Evolutionary conservation across 495 filamentous ascomycete species (phyloP), one percentile per base, ranked within the genome.

Genomic region (Elaphomyces granulatus): DNA sequence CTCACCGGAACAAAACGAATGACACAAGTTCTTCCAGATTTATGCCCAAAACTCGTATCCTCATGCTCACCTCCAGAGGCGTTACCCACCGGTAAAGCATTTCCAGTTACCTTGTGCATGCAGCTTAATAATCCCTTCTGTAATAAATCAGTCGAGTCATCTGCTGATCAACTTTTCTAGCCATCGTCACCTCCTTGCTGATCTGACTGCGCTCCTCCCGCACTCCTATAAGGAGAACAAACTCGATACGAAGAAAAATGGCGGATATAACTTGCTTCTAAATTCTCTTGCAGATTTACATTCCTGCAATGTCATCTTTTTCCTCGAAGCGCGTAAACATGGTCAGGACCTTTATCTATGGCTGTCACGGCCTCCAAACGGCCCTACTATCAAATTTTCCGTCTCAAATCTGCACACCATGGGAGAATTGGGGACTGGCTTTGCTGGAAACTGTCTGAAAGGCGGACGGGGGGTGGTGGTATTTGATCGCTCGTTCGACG

Each of bases 251-350:
- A 95, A 96, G 60, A 86, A 92, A 51, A 61, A 64, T 3, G 55
- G 62, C 28, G 63, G 63, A n/a, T 68, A 68, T 45, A 80, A 94
- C 43, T 78, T 83, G 58, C 77, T 94, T 51, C 74, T 99, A 6
- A 96, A 96, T 65, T 88, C 94, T 56, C 77, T 96, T 12, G 90
- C 90, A 30, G 88, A 99, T 48, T 75, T 99, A 15, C 93, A 95
- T 70, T 96, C 94, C 49, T 95, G 88, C 75, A 99, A 99, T 64
- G 90, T 95, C 59, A 78, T 96, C 37, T 71, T 94, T 45, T 99
- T 94, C 64, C 90, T 95, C 56, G 90, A 98, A 64, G 90, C 87
- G 39, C 69, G 86, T 45, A 98, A 96, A 62, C 63, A 59, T 28
- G 85, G 83, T 12, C 23, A 28, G 12, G 23, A 28, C 12, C 63